phyloP scores from a whole-genome alignment of 2,329 filamentous ascomycete genomes.

The Trichoderma harzianum region DNA sequence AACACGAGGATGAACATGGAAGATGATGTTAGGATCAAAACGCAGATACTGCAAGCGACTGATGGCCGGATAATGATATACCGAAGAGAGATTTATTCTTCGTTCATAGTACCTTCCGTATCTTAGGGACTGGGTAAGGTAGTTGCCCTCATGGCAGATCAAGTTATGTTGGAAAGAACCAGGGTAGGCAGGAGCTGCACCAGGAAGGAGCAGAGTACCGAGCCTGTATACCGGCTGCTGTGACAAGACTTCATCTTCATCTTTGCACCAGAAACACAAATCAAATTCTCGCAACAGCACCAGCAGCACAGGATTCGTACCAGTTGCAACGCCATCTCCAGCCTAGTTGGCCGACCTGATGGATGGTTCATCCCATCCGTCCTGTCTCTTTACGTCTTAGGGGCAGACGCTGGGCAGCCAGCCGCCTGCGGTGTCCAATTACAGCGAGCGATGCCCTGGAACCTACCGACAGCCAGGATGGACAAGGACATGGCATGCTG shows the following conservation, averaged over 20 bases:
- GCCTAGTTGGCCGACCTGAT: slow-evolving; percentile 2
- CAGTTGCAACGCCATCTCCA: background rate
- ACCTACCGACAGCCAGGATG: slow-evolving; percentile 15
- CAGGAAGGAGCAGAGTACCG: slow-evolving; percentile 1
- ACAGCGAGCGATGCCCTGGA: slow-evolving; percentile 9
- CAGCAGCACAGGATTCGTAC: background rate
- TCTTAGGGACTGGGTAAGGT: background rate
- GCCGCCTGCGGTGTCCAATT: slow-evolving; percentile 17
- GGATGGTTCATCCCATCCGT: slow-evolving; percentile 11
- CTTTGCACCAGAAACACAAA: background rate
- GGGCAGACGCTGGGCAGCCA: slow-evolving; percentile 5
- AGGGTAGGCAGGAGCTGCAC: background rate
- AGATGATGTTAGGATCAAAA: background rate
- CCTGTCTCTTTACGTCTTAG: background rate
- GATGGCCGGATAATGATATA: background rate
- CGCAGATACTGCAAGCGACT: background rate
- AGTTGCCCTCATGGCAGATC: background rate
- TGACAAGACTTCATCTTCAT: background rate
- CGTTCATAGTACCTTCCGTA: background rate
- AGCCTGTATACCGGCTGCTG: background rate
- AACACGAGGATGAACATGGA: background rate
- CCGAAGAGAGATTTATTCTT: background rate
- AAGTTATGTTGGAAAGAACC: background rate
- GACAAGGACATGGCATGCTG: slow-evolving; percentile 11
- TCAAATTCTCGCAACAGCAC: background rate